A percentile compares a stretch with the other conserved stretches of the same genome.
Conservation (phyloP, 257 asterid genomes). For the Plantago major region DNA sequence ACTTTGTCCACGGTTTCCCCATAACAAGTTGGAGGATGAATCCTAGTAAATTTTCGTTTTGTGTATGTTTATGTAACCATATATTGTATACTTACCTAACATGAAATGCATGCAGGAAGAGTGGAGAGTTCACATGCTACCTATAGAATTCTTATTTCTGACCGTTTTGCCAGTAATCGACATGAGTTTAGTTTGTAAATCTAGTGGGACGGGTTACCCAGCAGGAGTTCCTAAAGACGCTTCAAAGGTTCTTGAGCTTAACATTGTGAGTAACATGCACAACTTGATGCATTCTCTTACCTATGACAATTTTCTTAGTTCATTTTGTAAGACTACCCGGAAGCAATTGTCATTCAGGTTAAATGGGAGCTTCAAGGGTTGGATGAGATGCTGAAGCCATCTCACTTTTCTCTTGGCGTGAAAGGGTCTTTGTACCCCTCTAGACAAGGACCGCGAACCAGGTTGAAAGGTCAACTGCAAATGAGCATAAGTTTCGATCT, state of each 20-base stretch:
- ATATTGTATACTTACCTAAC: not conserved
- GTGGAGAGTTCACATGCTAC: constrained; percentile 96
- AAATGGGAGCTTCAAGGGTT: constrained; percentile 94
- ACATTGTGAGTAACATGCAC: constrained; percentile 54
- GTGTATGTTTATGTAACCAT: not conserved
- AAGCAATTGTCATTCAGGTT: constrained; percentile 39
- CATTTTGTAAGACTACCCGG: not conserved
- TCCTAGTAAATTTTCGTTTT: not conserved
- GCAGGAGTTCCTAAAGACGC: constrained; percentile 55
- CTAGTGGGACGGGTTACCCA: constrained; percentile 70
- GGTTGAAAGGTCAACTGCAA: constrained; percentile 72
- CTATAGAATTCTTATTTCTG: constrained; percentile 75
- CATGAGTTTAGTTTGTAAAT: constrained; percentile 76
- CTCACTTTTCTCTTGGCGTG: constrained; percentile 67
- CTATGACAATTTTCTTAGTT: not conserved
- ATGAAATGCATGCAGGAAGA: constrained; percentile 54
- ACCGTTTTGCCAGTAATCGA: constrained; percentile 69
- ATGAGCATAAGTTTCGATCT: constrained; percentile 77
- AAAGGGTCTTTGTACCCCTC: constrained; percentile 79
- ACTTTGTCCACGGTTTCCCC: too few species aligned
- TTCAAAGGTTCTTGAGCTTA: constrained; percentile 79
- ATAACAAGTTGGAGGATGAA: not conserved
- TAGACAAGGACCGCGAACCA: constrained; percentile 52
- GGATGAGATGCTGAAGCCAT: constrained; percentile 76
- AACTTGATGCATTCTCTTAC: not conserved